Conservation (phyloP, 345 rosid species). For the Populus alba region DNA sequence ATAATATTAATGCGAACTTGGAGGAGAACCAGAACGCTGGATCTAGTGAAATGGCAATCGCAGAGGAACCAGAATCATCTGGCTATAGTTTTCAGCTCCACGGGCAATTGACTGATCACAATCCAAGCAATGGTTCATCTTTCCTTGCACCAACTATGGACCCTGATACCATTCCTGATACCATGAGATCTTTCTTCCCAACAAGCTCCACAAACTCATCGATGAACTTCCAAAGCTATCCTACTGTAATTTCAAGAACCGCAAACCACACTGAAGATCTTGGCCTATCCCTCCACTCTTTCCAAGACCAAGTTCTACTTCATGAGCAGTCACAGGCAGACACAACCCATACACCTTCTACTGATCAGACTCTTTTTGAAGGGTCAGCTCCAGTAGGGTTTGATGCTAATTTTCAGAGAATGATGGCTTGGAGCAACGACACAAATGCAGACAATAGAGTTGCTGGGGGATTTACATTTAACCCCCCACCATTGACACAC, state of each 20-base stretch:
- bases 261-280: constrained; percentile 50
- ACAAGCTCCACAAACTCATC: constrained; percentile 45
- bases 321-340: constrained; percentile 37
- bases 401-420: constrained; percentile 45
- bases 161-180: constrained; percentile 39
- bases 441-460: constrained; percentile 39
- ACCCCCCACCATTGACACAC: constrained; percentile 31
- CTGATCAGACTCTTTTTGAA: constrained; percentile 26
- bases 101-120: constrained; percentile 28
- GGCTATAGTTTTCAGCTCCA: constrained; percentile 46
- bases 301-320: constrained; percentile 32
- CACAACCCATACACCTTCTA: constrained; percentile 25
- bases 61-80: constrained; percentile 40
- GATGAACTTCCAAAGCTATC: constrained; percentile 57
- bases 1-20: constrained; percentile 2
- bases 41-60: constrained; percentile 36
- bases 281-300: constrained; percentile 62
- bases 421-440: constrained; percentile 45
- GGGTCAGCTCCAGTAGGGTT: constrained; percentile 32
- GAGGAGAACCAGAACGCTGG: constrained; percentile 20
- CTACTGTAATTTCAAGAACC: constrained; percentile 50
- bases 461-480: constrained; percentile 38
- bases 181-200: constrained; percentile 70
- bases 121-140: constrained; percentile 36
- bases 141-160: constrained; percentile 36